Evolutionary conservation across 352 stramenopile species (phyloP).

Genomic region (Globisporangium sylvaticum): DNA sequence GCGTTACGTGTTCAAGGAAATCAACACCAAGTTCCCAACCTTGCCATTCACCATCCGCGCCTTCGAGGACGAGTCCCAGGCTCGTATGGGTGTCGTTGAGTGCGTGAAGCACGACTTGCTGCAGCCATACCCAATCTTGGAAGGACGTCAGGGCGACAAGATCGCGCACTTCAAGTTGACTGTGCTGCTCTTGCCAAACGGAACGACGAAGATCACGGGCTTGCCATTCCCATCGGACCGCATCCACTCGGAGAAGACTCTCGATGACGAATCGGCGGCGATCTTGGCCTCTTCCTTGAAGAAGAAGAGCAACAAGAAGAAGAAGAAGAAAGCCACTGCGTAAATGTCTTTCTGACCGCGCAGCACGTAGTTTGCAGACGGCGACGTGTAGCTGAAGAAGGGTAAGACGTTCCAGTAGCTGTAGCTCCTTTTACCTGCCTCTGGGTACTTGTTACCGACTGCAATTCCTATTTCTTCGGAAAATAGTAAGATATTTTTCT

Average conservation of each 20-base stretch:
- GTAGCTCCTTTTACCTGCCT: not conserved
- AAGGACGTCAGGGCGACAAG: slow-evolving; percentile 92
- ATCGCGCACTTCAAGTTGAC: slow-evolving; percentile 99
- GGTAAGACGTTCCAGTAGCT: slow-evolving; percentile 13
- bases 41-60: slow-evolving; percentile 97
- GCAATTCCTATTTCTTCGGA: slow-evolving; percentile 31
- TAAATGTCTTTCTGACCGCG: slow-evolving; percentile 26
- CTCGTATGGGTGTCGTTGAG: slow-evolving; percentile 97
- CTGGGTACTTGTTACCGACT: not conserved
- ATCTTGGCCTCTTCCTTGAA: slow-evolving; percentile 90
- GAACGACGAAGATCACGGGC: slow-evolving; percentile 95
- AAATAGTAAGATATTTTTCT: slow-evolving; percentile 51
- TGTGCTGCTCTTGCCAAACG: slow-evolving; percentile 95
- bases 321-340: slow-evolving; percentile 81
- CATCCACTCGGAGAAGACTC: slow-evolving; percentile 90
- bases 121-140: slow-evolving; percentile 96
- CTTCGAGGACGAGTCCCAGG: slow-evolving; percentile 94
- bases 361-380: slow-evolving; percentile 8
- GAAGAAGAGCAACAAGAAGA: slow-evolving; percentile 95
- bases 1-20: slow-evolving; percentile 95
- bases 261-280: slow-evolving; percentile 90
- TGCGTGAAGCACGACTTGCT: slow-evolving; percentile 98
- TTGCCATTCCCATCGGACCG: slow-evolving; percentile 87
- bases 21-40: slow-evolving; percentile 98
- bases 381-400: not conserved